A percentile compares a stretch with the other conserved stretches of the same genome.
Evolutionary conservation across 306 rosid genomes (phyloP).

Genomic region (Sicyos baderoa): DNA sequence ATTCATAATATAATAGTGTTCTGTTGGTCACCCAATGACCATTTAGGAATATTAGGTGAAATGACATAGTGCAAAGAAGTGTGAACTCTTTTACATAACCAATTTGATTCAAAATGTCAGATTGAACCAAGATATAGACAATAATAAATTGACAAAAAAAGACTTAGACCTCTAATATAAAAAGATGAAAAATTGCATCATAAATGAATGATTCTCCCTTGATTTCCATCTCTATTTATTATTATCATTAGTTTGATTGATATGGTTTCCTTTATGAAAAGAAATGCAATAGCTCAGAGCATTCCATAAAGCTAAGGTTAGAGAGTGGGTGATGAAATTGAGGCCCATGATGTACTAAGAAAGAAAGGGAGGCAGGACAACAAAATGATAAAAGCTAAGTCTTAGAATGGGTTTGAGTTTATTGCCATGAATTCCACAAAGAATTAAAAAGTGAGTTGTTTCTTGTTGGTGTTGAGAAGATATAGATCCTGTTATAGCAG

Average conservation of each 20-base stretch:
- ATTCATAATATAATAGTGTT: slow-evolving; percentile 11
- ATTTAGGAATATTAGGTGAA: slow-evolving; percentile 7
- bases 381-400: slow-evolving; percentile 20
- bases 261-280: slow-evolving; percentile 5
- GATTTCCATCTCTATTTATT: neutral
- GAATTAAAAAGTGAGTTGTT: neutral
- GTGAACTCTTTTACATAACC: slow-evolving; percentile 5
- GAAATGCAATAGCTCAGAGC: neutral
- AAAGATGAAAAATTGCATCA: neutral
- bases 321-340: neutral
- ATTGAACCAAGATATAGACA: neutral
- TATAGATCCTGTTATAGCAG: neutral
- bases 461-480: slow-evolving; percentile 14
- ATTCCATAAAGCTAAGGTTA: slow-evolving; percentile 6
- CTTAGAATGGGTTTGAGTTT: slow-evolving; percentile 17
- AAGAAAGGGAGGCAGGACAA: slow-evolving; percentile 12
- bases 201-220: slow-evolving; percentile 9
- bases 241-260: neutral
- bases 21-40: slow-evolving; percentile 7
- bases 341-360: slow-evolving; percentile 15
- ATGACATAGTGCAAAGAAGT: slow-evolving; percentile 13
- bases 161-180: neutral
- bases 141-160: slow-evolving; percentile 5
- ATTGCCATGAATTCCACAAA: neutral
- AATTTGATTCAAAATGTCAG: slow-evolving; percentile 5